These are phyloP conservation scores for Hypoxylon intermedium DNA, from an alignment of 495 filamentous ascomycete genomes.

Conservation along the genomic window DNA sequence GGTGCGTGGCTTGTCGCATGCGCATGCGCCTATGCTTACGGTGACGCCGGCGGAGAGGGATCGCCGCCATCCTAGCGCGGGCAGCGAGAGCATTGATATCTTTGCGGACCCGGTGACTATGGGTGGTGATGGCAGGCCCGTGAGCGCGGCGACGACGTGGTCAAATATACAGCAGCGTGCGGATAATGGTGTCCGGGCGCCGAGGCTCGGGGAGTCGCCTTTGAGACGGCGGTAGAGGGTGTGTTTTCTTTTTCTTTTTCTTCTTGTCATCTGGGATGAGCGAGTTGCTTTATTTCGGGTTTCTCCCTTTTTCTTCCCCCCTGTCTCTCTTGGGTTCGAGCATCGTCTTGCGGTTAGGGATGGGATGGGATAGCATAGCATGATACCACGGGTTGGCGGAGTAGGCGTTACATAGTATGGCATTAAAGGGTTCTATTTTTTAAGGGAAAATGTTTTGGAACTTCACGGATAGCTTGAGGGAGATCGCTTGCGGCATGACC, in stretches of 20 bases:
- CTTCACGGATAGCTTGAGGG: too few relatives aligned
- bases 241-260: background rate
- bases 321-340: too few relatives aligned
- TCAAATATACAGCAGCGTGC: slow-evolving; percentile 38
- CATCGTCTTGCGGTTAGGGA: too few relatives aligned
- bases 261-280: background rate
- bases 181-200: slow-evolving; percentile 1
- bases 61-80: slow-evolving; percentile 59
- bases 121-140: slow-evolving; percentile 23
- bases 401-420: too few relatives aligned
- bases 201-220: background rate
- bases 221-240: background rate
- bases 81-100: slow-evolving; percentile 69
- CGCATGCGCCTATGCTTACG: background rate
- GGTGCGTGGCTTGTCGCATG: background rate
- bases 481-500: too few relatives aligned
- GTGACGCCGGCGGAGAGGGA: slow-evolving; percentile 20
- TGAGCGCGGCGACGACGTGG: slow-evolving; percentile 39
- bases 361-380: too few relatives aligned
- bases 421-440: too few relatives aligned
- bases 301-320: background rate
- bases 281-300: background rate
- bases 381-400: too few relatives aligned
- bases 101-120: slow-evolving; percentile 67
- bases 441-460: too few relatives aligned